phyloP scores from a whole-genome alignment of 495 filamentous ascomycete genomes.

The Aspergillus panamensis region DNA sequence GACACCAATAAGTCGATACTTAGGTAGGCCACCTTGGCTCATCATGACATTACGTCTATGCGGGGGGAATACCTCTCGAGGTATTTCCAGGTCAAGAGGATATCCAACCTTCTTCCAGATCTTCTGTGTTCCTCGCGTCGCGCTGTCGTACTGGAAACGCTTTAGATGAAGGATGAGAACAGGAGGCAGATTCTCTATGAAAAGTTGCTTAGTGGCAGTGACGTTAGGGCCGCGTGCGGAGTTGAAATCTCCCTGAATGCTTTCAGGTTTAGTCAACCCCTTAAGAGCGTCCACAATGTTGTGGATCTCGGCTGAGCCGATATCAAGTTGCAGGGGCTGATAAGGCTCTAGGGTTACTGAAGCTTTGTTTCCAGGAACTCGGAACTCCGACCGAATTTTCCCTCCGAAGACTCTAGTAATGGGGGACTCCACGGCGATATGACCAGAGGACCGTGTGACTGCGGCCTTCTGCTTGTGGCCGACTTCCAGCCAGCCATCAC shows the following conservation, averaged over 20 bases:
- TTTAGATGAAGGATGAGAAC: slow-evolving; percentile 95
- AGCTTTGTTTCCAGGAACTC: slow-evolving; percentile 78
- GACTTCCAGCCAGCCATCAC: slow-evolving; percentile 84
- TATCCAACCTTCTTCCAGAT: slow-evolving; percentile 99
- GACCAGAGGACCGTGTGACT: slow-evolving; percentile 82
- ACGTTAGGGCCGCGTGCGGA: slow-evolving; percentile 73
- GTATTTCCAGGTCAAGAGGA: slow-evolving; percentile 89
- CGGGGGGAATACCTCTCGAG: slow-evolving; percentile 83
- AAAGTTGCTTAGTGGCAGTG: slow-evolving; percentile 84
- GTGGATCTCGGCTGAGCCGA: slow-evolving; percentile 75
- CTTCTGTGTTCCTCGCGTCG: slow-evolving; percentile 84
- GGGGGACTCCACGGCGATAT: slow-evolving; percentile 67
- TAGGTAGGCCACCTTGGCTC: slow-evolving; percentile 63
- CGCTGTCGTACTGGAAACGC: slow-evolving; percentile 91
- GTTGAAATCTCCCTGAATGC: slow-evolving; percentile 81
- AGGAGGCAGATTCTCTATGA: slow-evolving; percentile 89
- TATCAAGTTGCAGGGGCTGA: slow-evolving; percentile 92
- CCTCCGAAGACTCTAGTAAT: slow-evolving; percentile 94
- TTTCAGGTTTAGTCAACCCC: slow-evolving; percentile 76
- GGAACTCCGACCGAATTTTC: slow-evolving; percentile 83
- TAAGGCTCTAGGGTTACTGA: slow-evolving; percentile 92
- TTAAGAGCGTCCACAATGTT: slow-evolving; percentile 91
- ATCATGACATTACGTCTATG: slow-evolving; percentile 62
- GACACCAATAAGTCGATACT: slow-evolving; percentile 83
- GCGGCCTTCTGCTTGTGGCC: slow-evolving; percentile 85